A percentile compares a stretch with the other conserved stretches of the same genome.
Evolutionary conservation across 108 stramenopile species (phyloP).

Genomic region (Conticribra guillardii): DNA sequence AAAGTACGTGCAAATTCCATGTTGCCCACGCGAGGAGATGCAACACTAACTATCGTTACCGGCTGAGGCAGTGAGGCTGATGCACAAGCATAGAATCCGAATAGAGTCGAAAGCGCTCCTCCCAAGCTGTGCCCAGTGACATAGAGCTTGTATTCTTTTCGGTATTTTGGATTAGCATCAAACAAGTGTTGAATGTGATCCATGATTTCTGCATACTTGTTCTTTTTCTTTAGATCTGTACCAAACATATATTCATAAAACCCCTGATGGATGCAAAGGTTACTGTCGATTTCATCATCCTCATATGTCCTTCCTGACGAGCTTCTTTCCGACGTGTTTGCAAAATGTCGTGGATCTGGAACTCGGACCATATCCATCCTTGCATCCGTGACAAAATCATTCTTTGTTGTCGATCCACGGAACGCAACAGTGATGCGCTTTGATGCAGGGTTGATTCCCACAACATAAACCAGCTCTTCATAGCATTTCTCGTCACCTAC

Average conservation of each 20-base stretch:
- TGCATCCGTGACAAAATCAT: conserved; percentile 72
- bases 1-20: conserved; percentile 63
- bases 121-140: conserved; percentile 81
- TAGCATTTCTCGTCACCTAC: conserved; percentile 54
- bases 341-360: conserved; percentile 47
- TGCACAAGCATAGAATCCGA: conserved; percentile 67
- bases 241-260: conserved; percentile 72
- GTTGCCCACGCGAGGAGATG: conserved; percentile 73
- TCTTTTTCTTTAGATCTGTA: conserved; percentile 28
- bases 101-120: conserved; percentile 75
- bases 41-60: conserved; percentile 65
- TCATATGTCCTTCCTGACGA: neutral
- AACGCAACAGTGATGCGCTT: conserved; percentile 66
- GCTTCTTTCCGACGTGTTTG: conserved; percentile 32
- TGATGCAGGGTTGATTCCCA: conserved; percentile 52
- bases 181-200: conserved; percentile 47
- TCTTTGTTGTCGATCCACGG: conserved; percentile 64
- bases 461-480: conserved; percentile 60
- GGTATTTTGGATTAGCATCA: conserved; percentile 33
- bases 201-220: conserved; percentile 60
- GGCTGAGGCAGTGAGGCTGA: conserved; percentile 41
- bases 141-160: conserved; percentile 55
- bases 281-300: conserved; percentile 4
- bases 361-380: conserved; percentile 47
- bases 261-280: conserved; percentile 61